phyloP scores from a whole-genome alignment of 2,329 filamentous ascomycete species.

The Aureobasidium sp. region DNA sequence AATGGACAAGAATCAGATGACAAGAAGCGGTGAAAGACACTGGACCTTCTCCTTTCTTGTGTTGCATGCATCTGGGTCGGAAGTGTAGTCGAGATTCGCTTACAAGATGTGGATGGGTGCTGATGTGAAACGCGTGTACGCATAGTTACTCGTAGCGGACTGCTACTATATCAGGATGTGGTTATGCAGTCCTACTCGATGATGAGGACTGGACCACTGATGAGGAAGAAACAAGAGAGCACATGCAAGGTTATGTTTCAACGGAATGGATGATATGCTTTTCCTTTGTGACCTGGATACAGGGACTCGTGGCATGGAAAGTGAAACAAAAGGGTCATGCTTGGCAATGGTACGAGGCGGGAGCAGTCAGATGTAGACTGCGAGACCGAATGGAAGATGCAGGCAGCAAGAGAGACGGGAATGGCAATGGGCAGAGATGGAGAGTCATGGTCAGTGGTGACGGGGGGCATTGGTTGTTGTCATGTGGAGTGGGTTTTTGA shows the following conservation, averaged over 20 bases:
- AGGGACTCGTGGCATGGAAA: background rate
- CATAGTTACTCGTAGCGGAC: background rate
- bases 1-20: background rate
- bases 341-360: background rate
- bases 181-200: background rate
- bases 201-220: background rate
- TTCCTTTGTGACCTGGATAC: background rate
- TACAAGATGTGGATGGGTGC: background rate
- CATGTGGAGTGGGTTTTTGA: background rate
- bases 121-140: background rate
- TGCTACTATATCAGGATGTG: background rate
- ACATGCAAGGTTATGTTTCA: background rate
- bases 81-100: background rate
- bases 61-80: background rate
- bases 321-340: background rate
- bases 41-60: background rate
- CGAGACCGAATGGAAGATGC: background rate
- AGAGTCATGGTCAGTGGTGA: background rate
- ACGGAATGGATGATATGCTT: background rate
- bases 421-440: background rate
- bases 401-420: background rate
- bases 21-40: background rate
- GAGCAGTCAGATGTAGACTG: background rate
- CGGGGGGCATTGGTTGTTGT: background rate
- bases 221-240: background rate